Evolutionary conservation across 192 early-diverging fungal genomes (phyloP), one percentile per base, ranked within the genome.

Genomic region (Mycoemilia scoparia): DNA sequence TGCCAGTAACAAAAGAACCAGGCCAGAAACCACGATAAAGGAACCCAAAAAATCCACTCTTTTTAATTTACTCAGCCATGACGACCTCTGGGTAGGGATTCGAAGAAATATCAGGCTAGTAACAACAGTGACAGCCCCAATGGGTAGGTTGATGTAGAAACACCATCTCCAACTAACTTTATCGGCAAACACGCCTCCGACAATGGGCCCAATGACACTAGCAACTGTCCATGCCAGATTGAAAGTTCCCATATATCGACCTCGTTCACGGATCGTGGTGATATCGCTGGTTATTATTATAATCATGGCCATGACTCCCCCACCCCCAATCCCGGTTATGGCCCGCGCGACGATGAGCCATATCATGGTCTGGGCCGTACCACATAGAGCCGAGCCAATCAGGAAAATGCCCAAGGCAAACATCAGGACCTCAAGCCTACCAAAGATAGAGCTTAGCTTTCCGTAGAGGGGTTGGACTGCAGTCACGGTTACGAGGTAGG

Each of bases 71-170:
- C 59, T 43, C n/a, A 12, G 7, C 7, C 46, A 11, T 4, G 52
- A 40, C 2, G 61, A 54, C 13, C 31, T 47, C 2, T 62, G 57
- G 16, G 46, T 38, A 46, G 64, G 67, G 20, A 74, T 66, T 32
- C 77, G 60, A 15, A 83, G 47, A 0, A 82, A 64, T 21, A 77
- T 47, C 9, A 73, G 59, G 17, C 85, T 43, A 19, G 60, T 49
- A 4, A 66, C 49, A 24, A 70, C 41, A 6, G 56, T 54, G 6
- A 64, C 33, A 2, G 71, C 51, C 19, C 69, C 47, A 41, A 86
- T 33, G 22, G 82, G 82, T 5, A 88, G 34, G 52, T 83, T 86
- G 54, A 86, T 76, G 56, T 65, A 86, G 45, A 84, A 84, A 33
- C 71, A 71, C 51, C 70, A 73, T 25, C 58, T 57, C 73, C 73